Conservation (phyloP, 2,329 filamentous ascomycete genomes). For the Pseudogymnoascus sp. region DNA sequence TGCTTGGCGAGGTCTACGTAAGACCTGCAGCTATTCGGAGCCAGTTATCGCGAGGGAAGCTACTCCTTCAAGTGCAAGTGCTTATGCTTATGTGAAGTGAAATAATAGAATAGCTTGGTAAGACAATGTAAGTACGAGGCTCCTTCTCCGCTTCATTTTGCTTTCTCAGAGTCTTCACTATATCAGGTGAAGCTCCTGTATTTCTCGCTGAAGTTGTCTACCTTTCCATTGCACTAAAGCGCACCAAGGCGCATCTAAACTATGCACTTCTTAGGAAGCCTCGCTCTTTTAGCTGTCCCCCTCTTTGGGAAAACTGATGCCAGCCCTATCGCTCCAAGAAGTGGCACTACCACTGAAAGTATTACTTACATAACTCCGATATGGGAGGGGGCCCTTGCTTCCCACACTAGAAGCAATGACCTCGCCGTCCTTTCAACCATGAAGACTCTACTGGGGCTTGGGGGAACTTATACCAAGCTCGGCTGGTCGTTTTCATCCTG, state of each 20-base stretch:
- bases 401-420: constrained; percentile 10
- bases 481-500: constrained; percentile 18
- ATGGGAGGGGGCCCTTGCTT: constrained; percentile 17
- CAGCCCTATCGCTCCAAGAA: constrained; percentile 3
- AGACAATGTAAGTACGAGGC: not conserved
- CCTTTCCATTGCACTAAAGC: not conserved
- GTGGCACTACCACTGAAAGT: constrained; percentile 9
- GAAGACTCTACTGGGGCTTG: constrained; percentile 11
- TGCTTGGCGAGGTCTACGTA: not conserved
- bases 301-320: not conserved
- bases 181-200: not conserved
- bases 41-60: not conserved
- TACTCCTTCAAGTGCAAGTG: not conserved
- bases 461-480: constrained; percentile 14
- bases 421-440: constrained; percentile 13
- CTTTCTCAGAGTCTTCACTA: not conserved
- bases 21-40: not conserved
- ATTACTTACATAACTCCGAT: constrained; percentile 16
- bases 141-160: not conserved
- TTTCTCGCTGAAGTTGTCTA: not conserved
- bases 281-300: not conserved
- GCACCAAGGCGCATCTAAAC: not conserved
- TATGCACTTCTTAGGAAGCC: not conserved
- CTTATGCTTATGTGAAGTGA: not conserved
- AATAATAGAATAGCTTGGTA: not conserved